Percentiles rank a stretch among this genome's conserved stretches.
phyloP scores from a whole-genome alignment of 805 yeast genomes.

The Middelhovenomyces tepae region DNA sequence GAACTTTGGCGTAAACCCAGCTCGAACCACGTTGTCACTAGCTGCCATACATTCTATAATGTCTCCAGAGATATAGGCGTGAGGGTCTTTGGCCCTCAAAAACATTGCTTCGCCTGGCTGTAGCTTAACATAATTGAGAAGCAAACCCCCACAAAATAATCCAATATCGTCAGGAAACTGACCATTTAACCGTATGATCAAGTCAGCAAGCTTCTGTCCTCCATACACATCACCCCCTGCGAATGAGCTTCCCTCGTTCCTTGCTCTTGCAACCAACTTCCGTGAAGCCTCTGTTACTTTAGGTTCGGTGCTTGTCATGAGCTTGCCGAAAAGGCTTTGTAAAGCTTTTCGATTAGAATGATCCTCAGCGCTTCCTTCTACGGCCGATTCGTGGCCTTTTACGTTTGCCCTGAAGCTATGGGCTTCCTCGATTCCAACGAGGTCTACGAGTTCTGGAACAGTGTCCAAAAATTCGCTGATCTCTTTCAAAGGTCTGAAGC shows the following conservation, averaged over 20 bases:
- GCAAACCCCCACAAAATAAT: constrained; percentile 86
- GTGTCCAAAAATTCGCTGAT: constrained; percentile 57
- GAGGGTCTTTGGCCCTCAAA: constrained; percentile 94
- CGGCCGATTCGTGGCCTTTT: constrained; percentile 27
- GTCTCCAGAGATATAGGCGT: constrained; percentile 95
- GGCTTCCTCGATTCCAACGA: constrained; percentile 60
- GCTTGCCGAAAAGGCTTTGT: constrained; percentile 65
- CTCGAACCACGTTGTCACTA: constrained; percentile 94
- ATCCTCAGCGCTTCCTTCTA: constrained; percentile 45
- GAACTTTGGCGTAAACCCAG: constrained; percentile 99
- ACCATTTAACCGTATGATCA: constrained; percentile 66
- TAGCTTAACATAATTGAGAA: constrained; percentile 80
- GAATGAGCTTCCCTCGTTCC: constrained; percentile 49
- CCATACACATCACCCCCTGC: constrained; percentile 25
- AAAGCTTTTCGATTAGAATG: constrained; percentile 52
- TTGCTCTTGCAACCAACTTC: constrained; percentile 58
- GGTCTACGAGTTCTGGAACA: constrained; percentile 65
- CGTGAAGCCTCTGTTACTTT: constrained; percentile 48
- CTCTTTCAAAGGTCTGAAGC: constrained; percentile 84
- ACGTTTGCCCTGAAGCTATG: constrained; percentile 40
- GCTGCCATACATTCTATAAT: constrained; percentile 99
- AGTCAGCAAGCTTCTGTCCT: constrained; percentile 44
- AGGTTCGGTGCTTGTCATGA: constrained; percentile 76
- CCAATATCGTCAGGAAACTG: constrained; percentile 96
- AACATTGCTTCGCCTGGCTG: constrained; percentile 93